These are phyloP conservation scores for Takashimella tepidaria DNA, from an alignment of 1,284 basidiomycete genomes.

Conservation along the genomic window DNA sequence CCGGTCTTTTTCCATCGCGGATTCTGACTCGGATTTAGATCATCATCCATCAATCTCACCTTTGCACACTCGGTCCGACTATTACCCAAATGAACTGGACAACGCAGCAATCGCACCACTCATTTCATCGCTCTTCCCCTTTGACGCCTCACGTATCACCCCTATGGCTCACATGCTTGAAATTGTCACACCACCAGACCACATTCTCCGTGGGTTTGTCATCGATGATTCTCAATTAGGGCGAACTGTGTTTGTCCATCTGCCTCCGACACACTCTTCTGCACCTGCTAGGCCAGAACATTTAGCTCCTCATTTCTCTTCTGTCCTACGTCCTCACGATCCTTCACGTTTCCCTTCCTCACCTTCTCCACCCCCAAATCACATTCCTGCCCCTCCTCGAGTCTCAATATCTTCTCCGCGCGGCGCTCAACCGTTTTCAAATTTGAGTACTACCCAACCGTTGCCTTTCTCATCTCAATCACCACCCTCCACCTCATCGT, in stretches of 20 bases:
- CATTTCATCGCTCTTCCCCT: slow-evolving; percentile 40
- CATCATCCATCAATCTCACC: neutral
- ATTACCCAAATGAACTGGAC: neutral
- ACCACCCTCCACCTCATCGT: neutral
- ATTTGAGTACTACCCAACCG: neutral
- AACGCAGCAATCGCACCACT: slow-evolving; percentile 28
- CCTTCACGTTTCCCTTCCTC: slow-evolving; percentile 28
- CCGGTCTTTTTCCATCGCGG: neutral
- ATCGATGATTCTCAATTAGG: slow-evolving; percentile 26
- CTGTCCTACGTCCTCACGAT: slow-evolving; percentile 40
- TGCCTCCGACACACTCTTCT: slow-evolving; percentile 24
- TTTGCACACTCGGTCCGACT: neutral
- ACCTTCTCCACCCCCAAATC: slow-evolving; percentile 20
- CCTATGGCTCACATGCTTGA: slow-evolving; percentile 32
- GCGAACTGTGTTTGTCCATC: slow-evolving; percentile 40
- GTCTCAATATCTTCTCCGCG: slow-evolving; percentile 1
- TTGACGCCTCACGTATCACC: slow-evolving; percentile 29
- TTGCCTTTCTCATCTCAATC: slow-evolving; percentile 3
- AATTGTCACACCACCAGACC: slow-evolving; percentile 41
- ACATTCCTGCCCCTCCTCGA: neutral
- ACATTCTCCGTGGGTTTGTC: slow-evolving; percentile 39
- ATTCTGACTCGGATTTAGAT: neutral
- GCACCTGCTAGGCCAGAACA: slow-evolving; percentile 21
- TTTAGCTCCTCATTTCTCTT: slow-evolving; percentile 40
- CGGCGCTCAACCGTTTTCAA: neutral